Evolutionary conservation across 495 filamentous ascomycete species (phyloP).

Genomic region (Neurospora sp.): DNA sequence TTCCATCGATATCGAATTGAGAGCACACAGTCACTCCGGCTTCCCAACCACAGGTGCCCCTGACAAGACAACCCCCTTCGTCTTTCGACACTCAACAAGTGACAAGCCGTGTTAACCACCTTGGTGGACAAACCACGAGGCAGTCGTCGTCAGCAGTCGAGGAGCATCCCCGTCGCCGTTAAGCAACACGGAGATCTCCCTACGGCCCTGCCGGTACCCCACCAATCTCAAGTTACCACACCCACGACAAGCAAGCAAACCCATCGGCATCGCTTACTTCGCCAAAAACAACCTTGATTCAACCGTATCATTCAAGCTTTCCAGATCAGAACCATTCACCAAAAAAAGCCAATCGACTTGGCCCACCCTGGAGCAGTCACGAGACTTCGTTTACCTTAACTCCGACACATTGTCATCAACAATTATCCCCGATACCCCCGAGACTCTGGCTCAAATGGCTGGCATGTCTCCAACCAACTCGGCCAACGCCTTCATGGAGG

Average conservation of each 20-base stretch:
- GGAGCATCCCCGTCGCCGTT: not conserved
- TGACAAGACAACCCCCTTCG: not conserved
- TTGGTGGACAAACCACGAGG: not conserved
- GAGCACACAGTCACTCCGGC: not conserved
- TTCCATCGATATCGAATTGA: conserved; percentile 4
- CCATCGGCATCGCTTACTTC: not conserved
- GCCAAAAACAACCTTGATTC: not conserved
- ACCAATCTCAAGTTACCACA: not conserved
- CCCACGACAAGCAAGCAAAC: not conserved
- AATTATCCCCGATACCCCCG: not conserved
- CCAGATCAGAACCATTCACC: not conserved
- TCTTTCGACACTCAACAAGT: not conserved
- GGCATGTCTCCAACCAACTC: conserved; percentile 30
- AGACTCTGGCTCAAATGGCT: conserved; percentile 15
- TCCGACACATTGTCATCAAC: not conserved
- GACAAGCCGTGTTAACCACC: not conserved
- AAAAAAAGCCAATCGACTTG: not conserved
- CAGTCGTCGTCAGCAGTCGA: not conserved
- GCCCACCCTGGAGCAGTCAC: not conserved
- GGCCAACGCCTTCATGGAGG: conserved; percentile 26
- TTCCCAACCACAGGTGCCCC: not conserved
- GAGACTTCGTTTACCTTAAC: not conserved
- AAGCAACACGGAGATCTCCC: not conserved
- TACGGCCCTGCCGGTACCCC: not conserved
- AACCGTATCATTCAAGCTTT: not conserved